phyloP scores from a whole-genome alignment of 345 rosid species.

The Tarenaya hassleriana region DNA sequence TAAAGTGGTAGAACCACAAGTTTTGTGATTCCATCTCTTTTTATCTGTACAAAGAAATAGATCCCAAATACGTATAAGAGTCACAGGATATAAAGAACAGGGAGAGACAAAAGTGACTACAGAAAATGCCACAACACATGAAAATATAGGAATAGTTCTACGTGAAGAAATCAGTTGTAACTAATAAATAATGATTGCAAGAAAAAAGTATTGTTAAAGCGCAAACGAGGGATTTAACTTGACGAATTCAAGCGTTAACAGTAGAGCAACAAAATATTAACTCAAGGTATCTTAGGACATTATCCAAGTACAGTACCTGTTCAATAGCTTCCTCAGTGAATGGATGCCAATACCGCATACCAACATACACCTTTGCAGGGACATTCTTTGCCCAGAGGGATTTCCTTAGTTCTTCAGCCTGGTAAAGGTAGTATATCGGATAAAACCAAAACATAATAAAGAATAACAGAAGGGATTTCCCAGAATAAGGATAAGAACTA shows the following conservation, averaged over 20 bases:
- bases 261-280: not conserved
- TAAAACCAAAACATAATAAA: conserved; percentile 2
- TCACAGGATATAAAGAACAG: conserved; percentile 4
- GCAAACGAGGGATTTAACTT: too few species aligned
- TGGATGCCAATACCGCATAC: conserved; percentile 99
- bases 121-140: not conserved
- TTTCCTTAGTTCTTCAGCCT: conserved; percentile 91
- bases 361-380: conserved; percentile 91
- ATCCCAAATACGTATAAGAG: conserved; percentile 5
- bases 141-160: too few species aligned
- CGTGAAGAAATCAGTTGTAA: too few species aligned
- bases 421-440: conserved; percentile 16
- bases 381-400: conserved; percentile 77
- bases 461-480: conserved; percentile 1
- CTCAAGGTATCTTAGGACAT: not conserved
- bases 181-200: too few species aligned
- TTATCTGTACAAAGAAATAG: conserved; percentile 45
- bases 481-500: not conserved
- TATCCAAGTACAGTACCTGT: conserved; percentile 45
- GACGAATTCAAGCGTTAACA: too few species aligned
- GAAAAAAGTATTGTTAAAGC: too few species aligned
- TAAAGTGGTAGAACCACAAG: conserved; percentile 98
- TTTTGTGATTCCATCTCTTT: conserved; percentile 79
- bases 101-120: not conserved
- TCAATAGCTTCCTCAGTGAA: conserved; percentile 98